A percentile compares a stretch with the other conserved stretches of the same genome.
phyloP scores from a whole-genome alignment of 2,329 filamentous ascomycete genomes.

The Trichophyton verrucosum region DNA sequence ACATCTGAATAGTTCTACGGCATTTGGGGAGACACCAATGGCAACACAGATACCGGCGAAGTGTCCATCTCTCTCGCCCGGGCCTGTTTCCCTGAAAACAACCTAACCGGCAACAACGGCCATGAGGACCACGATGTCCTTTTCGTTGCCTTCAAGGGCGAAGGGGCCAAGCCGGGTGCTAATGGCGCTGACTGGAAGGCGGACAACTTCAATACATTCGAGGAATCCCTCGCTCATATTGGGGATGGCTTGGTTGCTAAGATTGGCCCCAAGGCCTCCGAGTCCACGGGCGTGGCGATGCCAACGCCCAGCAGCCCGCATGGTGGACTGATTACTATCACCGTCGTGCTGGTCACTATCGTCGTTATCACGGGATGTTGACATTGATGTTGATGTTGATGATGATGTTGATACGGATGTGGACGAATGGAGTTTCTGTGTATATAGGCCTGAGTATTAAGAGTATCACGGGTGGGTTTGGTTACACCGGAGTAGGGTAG shows the following conservation, averaged over 20 bases:
- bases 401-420: too few species aligned
- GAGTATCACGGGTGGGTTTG: too few species aligned
- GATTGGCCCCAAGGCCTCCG: conserved; percentile 14
- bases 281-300: not conserved
- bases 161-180: conserved; percentile 46
- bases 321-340: not conserved
- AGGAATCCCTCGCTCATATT: conserved; percentile 16
- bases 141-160: conserved; percentile 49
- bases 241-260: conserved; percentile 14
- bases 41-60: conserved; percentile 45
- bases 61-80: conserved; percentile 47
- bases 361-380: not conserved
- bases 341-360: not conserved
- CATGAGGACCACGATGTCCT: conserved; percentile 48
- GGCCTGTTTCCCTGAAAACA: conserved; percentile 42
- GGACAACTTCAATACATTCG: conserved; percentile 36
- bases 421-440: too few species aligned
- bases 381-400: not conserved
- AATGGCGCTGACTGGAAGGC: conserved; percentile 45
- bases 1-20: conserved; percentile 37
- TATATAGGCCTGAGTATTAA: too few species aligned
- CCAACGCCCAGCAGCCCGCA: not conserved
- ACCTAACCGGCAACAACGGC: conserved; percentile 44
- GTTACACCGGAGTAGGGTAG: too few species aligned
- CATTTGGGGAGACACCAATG: conserved; percentile 49